A percentile compares a stretch with the other conserved stretches of the same genome.
phyloP scores from a whole-genome alignment of 2,329 filamentous ascomycete genomes.

The Penicillium sp. region DNA sequence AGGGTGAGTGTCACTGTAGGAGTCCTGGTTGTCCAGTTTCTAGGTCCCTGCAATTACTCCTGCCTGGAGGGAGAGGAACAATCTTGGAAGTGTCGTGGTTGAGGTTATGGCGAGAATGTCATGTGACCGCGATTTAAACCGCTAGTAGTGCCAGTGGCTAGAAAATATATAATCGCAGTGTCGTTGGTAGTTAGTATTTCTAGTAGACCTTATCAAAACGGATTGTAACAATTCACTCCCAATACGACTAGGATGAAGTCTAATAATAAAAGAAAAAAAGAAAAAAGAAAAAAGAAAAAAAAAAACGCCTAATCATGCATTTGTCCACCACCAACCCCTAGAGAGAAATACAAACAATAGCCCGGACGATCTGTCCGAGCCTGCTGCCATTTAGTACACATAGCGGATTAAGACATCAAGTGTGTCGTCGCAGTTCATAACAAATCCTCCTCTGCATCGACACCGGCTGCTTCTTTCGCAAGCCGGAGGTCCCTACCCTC shows the following conservation, averaged over 20 bases:
- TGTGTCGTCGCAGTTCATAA: constrained; percentile 24
- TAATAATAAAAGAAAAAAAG: neutral
- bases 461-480: constrained; percentile 66
- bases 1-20: neutral
- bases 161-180: too few species aligned
- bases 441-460: constrained; percentile 26
- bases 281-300: neutral
- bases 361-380: constrained; percentile 4
- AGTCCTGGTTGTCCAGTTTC: neutral
- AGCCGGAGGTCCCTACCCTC: constrained; percentile 71
- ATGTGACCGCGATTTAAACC: constrained; percentile 23
- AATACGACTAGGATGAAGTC: too few species aligned
- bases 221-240: neutral
- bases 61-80: constrained; percentile 56
- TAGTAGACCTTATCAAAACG: too few species aligned
- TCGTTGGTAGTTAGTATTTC: too few species aligned
- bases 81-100: neutral
- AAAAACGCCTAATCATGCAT: constrained; percentile 36
- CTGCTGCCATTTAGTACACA: constrained; percentile 9
- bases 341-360: constrained; percentile 12
- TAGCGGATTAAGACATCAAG: constrained; percentile 9
- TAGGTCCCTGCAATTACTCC: neutral
- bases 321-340: constrained; percentile 24
- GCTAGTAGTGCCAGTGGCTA: neutral
- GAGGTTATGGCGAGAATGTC: constrained; percentile 18